Evolutionary conservation across 495 filamentous ascomycete species (phyloP), one percentile per base, ranked within the genome.

Genomic region (Trypethelium eluteriae): DNA sequence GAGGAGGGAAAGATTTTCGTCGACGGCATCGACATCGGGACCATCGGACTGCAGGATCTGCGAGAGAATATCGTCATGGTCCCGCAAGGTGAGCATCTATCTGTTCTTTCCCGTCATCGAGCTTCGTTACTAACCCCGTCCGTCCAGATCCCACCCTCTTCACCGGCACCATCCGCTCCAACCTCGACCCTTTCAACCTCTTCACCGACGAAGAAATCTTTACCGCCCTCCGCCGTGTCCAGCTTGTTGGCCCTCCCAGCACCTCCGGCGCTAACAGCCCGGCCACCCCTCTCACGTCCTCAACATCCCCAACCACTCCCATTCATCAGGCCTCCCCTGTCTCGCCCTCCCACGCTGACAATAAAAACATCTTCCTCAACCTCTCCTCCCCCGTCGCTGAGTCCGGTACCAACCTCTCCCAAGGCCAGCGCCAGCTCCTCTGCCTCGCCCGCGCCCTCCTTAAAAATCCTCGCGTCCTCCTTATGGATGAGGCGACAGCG

Each of bases 401-500:
- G 75, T 96, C 92, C 1, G 95, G 95, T 66, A 88, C 87, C 69
- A 99, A 99, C 73, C 86, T 99, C 7, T 98, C 95, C 1, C 95
- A 99, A 79, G 95, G 95, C 47, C 95, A 99, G 73, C 85, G 89
- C 6, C 95, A 99, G 77, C 89, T 99, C 14, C 82, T 99, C 56
- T 99, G 95, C 71, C 88, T 99, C 16, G 95, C 95, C 2, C 88
- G 95, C 25, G 95, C 95, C 0, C 83, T 99, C 57, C 88, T 99
- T 71, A 97, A 93, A 79, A 84, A 84, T 39, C 94, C 95, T 0
- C 90, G 88, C 53, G 94, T 99, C 18, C 80, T 99, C 3, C 88
- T 99, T 74, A 98, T 99, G 94, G 95, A 99, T 77, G 95, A 99
- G 80, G 95, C 95, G 18, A 99, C 95, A 5, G 95, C 94, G 0